Percentiles rank a stretch among this genome's conserved stretches.
Evolutionary conservation across 768 basidiomycete genomes (phyloP).

Genomic region (Tephrocybe sp.): DNA sequence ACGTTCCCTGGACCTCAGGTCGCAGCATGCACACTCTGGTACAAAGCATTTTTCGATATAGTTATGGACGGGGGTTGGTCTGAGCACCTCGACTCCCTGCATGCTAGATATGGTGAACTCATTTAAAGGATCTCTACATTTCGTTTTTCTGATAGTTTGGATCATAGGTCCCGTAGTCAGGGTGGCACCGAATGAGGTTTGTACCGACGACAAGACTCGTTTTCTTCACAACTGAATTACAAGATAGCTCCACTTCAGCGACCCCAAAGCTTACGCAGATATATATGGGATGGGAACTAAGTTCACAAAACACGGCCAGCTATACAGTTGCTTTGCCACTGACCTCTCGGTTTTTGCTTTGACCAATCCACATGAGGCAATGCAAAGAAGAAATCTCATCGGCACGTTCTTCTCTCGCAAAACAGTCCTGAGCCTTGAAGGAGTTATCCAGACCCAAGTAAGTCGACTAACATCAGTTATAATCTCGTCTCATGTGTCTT

Average conservation of each 20-base stretch:
- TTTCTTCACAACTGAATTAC: not conserved
- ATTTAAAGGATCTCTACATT: not conserved
- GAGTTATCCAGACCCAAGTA: slow-evolving; percentile 31
- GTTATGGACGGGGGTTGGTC: slow-evolving; percentile 35
- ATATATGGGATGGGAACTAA: slow-evolving; percentile 37
- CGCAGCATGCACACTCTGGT: slow-evolving; percentile 30
- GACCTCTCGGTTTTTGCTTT: slow-evolving; percentile 34
- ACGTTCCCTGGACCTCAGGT: slow-evolving; percentile 31
- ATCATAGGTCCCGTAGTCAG: slow-evolving; percentile 36
- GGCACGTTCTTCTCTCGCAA: slow-evolving; percentile 38
- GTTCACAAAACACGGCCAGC: slow-evolving; percentile 31
- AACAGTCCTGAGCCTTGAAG: slow-evolving; percentile 36
- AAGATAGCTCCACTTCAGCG: slow-evolving; percentile 40
- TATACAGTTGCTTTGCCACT: slow-evolving; percentile 36
- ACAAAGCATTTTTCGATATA: slow-evolving; percentile 33
- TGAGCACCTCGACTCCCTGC: slow-evolving; percentile 32
- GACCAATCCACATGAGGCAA: slow-evolving; percentile 31
- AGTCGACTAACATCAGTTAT: not conserved
- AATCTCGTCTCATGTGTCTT: not conserved
- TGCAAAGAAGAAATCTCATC: slow-evolving; percentile 30
- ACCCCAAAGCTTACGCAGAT: slow-evolving; percentile 35
- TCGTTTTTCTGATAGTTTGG: too few species aligned
- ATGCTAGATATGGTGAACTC: slow-evolving; percentile 32
- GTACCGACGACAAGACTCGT: slow-evolving; percentile 2
- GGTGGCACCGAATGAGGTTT: slow-evolving; percentile 37